A percentile compares a stretch with the other conserved stretches of the same genome.
These are phyloP conservation scores for Tuber calosporum DNA, from an alignment of 495 filamentous ascomycete genomes.

Conservation along the genomic window DNA sequence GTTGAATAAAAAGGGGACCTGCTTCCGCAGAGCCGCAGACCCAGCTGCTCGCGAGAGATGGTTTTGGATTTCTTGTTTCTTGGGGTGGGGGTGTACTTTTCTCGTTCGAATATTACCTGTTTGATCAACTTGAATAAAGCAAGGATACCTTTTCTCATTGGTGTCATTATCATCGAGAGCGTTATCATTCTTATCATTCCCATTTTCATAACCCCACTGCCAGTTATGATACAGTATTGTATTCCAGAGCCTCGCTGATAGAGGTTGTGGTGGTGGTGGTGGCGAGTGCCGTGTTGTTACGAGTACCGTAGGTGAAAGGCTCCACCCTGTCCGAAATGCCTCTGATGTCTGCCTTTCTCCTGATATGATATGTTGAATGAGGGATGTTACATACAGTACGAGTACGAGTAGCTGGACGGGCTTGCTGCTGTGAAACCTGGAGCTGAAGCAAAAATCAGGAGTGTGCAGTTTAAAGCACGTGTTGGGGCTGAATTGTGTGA, in stretches of 20 bases:
- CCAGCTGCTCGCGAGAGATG: background rate
- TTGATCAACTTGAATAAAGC: background rate
- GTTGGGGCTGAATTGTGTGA: background rate
- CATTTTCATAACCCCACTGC: background rate
- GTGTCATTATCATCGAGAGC: background rate
- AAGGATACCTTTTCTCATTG: background rate
- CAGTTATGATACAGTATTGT: background rate
- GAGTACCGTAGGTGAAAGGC: background rate
- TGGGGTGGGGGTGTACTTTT: background rate
- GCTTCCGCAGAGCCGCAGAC: constrained; percentile 31
- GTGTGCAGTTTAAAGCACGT: constrained; percentile 9
- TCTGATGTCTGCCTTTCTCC: constrained; percentile 7
- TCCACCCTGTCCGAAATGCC: background rate
- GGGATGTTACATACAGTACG: no score
- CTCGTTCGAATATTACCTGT: background rate
- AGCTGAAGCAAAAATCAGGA: constrained; percentile 12
- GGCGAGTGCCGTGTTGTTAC: background rate
- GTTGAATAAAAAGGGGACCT: constrained; percentile 1
- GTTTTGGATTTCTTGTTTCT: background rate
- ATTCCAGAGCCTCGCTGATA: background rate
- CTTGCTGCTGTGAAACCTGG: constrained; percentile 27
- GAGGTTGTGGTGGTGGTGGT: background rate
- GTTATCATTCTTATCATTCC: background rate
- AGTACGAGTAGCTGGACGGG: constrained; percentile 4
- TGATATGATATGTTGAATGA: constrained; percentile 9